These are phyloP conservation scores for Penicillium argentinense DNA, from an alignment of 495 filamentous ascomycete genomes.

Conservation along the genomic window DNA sequence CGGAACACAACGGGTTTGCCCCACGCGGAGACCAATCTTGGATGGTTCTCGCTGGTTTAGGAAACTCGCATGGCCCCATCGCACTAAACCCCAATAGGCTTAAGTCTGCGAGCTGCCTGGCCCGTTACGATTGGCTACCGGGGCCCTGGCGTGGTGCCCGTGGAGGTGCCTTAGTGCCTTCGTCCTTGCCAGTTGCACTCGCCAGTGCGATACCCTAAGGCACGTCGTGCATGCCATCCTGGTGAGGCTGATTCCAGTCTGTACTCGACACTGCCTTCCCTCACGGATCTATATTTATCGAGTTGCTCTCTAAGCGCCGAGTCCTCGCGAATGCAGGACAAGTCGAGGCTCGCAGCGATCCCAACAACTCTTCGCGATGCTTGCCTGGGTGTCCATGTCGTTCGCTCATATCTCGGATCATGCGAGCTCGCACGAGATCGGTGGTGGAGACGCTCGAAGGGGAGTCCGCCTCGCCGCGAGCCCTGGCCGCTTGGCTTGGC, in stretches of 20 bases:
- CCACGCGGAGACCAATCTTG: slow-evolving; percentile 5
- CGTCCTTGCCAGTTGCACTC: no score
- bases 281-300: no score
- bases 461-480: slow-evolving; percentile 11
- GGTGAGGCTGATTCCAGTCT: background rate
- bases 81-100: background rate
- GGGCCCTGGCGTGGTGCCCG: background rate
- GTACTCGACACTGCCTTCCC: no score
- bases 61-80: slow-evolving; percentile 19
- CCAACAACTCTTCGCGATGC: no score
- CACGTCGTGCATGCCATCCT: no score
- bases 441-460: no score
- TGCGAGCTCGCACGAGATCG: background rate
- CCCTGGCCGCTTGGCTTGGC: slow-evolving; percentile 8
- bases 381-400: no score
- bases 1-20: slow-evolving; percentile 25
- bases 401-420: background rate
- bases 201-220: no score
- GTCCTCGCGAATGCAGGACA: no score
- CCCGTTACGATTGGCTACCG: slow-evolving; percentile 14
- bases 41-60: slow-evolving; percentile 5
- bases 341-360: no score
- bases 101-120: background rate
- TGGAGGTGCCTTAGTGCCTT: no score
- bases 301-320: no score